Percentiles rank a stretch among this genome's conserved stretches.
Conservation (phyloP, 306 rosid genomes). For the Fragaria ananassa region DNA sequence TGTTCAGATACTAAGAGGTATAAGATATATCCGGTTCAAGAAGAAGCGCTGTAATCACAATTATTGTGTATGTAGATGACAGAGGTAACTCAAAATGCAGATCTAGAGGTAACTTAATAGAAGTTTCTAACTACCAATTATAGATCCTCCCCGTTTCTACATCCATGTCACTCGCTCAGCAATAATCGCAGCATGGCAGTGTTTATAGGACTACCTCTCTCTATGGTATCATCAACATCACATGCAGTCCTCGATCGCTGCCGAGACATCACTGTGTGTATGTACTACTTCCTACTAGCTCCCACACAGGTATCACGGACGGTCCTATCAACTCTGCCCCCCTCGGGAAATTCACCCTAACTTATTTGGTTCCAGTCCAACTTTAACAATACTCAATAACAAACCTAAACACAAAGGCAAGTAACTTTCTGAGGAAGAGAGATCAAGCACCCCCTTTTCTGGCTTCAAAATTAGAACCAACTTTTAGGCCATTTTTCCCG, state of each 20-base stretch:
- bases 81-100: too few relatives aligned
- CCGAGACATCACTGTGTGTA: neutral
- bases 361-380: constrained; percentile 3
- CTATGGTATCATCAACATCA: constrained; percentile 1
- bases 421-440: constrained; percentile 34
- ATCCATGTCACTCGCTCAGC: neutral
- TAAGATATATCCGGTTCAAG: neutral
- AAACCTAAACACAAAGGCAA: constrained; percentile 42
- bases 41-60: neutral
- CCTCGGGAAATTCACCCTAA: constrained; percentile 40
- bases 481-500: neutral
- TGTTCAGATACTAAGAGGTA: too few relatives aligned
- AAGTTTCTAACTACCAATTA: neutral
- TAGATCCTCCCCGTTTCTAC: neutral
- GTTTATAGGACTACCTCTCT: neutral
- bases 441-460: neutral
- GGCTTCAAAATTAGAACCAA: constrained; percentile 1
- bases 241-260: constrained; percentile 2
- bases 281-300: neutral
- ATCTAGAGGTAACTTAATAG: neutral
- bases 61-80: too few relatives aligned
- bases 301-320: constrained; percentile 74
- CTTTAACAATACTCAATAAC: constrained; percentile 65
- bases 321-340: constrained; percentile 50
- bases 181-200: neutral